These are phyloP conservation scores for Kewa caespitosa DNA, from an alignment of 179 eudicot species.

Conservation along the genomic window DNA sequence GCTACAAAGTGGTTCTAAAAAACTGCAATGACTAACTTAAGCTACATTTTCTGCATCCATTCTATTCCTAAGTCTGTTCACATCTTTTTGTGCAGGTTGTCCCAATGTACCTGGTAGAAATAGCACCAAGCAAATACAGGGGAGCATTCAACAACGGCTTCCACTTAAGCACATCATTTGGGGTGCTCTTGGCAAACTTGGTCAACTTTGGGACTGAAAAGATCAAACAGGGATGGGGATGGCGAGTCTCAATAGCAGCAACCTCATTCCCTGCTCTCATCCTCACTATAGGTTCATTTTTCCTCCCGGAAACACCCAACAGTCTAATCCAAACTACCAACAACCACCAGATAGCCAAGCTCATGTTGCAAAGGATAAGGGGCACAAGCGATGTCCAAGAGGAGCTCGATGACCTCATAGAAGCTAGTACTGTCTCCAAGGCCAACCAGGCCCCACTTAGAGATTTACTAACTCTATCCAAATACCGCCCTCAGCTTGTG, in stretches of 20 bases:
- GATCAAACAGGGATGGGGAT: slow-evolving; percentile 41
- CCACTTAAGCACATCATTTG: slow-evolving; percentile 29
- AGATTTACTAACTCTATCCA: background rate
- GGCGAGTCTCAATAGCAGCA: slow-evolving; percentile 32
- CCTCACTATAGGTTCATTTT: slow-evolving; percentile 29
- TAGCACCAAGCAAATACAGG: slow-evolving; percentile 37
- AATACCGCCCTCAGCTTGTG: slow-evolving; percentile 36
- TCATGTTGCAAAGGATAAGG: slow-evolving; percentile 25
- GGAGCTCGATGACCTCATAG: slow-evolving; percentile 29
- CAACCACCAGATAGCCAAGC: slow-evolving; percentile 17
- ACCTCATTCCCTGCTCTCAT: slow-evolving; percentile 29
- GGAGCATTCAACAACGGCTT: slow-evolving; percentile 45
- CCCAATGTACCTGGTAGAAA: slow-evolving; percentile 40
- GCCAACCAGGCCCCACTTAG: background rate
- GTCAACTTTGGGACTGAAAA: slow-evolving; percentile 39
- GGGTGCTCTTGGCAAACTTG: slow-evolving; percentile 31
- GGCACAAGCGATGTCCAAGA: slow-evolving; percentile 30
- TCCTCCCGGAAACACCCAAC: slow-evolving; percentile 41
- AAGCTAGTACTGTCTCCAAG: slow-evolving; percentile 19
- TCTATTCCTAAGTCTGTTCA: background rate
- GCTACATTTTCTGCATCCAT: background rate
- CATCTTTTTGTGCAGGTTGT: slow-evolving; percentile 27
- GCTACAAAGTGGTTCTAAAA: too few relatives aligned
- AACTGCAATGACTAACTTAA: background rate
- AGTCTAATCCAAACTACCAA: slow-evolving; percentile 28